These are phyloP conservation scores for Pseudozyma thailandica DNA, from an alignment of 1,284 basidiomycete species.

Conservation along the genomic window DNA sequence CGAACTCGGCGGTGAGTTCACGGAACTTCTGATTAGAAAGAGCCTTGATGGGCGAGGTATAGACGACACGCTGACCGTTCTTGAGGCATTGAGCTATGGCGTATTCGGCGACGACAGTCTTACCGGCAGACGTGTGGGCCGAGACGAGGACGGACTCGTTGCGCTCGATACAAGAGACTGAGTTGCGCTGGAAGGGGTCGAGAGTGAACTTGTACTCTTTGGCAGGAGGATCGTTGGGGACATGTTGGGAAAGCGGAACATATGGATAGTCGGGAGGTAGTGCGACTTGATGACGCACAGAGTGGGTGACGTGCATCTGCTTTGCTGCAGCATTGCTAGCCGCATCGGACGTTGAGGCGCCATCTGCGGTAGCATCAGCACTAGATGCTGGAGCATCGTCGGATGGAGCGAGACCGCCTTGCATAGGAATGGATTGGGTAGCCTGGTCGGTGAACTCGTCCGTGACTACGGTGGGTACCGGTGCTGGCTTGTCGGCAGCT, in stretches of 20 bases:
- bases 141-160: constrained; percentile 98
- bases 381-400: constrained; percentile 5
- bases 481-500: constrained; percentile 19
- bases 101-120: constrained; percentile 98
- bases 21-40: constrained; percentile 98
- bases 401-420: constrained; percentile 29
- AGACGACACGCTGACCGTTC: constrained; percentile 94
- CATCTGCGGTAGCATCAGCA: neutral
- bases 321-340: constrained; percentile 30
- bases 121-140: constrained; percentile 98
- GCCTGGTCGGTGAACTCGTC: constrained; percentile 59
- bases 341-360: constrained; percentile 19
- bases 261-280: constrained; percentile 93
- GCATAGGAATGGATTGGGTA: constrained; percentile 30
- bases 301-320: constrained; percentile 61
- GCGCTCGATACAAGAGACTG: constrained; percentile 92
- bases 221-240: constrained; percentile 89
- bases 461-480: constrained; percentile 52
- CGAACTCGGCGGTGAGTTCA: constrained; percentile 95
- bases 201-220: constrained; percentile 94
- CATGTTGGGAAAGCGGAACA: constrained; percentile 87
- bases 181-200: constrained; percentile 97
- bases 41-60: constrained; percentile 99
- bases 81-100: constrained; percentile 95
- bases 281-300: constrained; percentile 90